These are phyloP conservation scores for Aspergillus ruber DNA, from an alignment of 2,329 filamentous ascomycete genomes.

Conservation along the genomic window DNA sequence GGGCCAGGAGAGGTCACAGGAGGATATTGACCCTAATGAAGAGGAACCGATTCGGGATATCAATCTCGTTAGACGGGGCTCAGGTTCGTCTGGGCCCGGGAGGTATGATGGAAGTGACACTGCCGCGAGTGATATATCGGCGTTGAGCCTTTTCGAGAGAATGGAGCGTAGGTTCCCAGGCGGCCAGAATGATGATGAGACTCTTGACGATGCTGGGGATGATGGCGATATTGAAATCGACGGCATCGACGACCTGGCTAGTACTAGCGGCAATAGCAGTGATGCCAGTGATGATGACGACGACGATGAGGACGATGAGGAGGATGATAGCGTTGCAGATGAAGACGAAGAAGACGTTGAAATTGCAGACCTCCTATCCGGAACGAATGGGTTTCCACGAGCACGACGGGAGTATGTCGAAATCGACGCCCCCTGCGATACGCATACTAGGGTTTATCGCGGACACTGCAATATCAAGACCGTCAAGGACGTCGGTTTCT, in stretches of 20 bases:
- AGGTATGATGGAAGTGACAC: constrained; percentile 11
- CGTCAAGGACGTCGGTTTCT: constrained; percentile 65
- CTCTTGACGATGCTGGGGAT: background rate
- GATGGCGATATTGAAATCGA: background rate
- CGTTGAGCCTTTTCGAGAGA: constrained; percentile 1
- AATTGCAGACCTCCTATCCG: constrained; percentile 36
- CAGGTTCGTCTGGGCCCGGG: constrained; percentile 1
- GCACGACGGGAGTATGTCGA: constrained; percentile 48
- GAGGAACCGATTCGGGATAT: constrained; percentile 37
- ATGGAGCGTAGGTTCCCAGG: constrained; percentile 9
- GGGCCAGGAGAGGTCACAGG: constrained; percentile 41
- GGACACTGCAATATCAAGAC: constrained; percentile 63
- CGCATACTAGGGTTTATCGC: constrained; percentile 52
- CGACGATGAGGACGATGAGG: constrained; percentile 15
- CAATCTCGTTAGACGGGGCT: constrained; percentile 16
- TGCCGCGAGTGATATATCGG: too few species aligned
- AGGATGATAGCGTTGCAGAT: constrained; percentile 26
- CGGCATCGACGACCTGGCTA: background rate
- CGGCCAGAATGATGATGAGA: constrained; percentile 14
- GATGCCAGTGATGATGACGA: constrained; percentile 15
- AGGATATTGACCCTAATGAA: constrained; percentile 43
- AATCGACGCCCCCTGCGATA: constrained; percentile 47
- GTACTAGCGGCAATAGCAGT: too few species aligned
- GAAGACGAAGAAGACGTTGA: constrained; percentile 27
- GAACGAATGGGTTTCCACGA: constrained; percentile 45